These are phyloP conservation scores for Colletotrichum higginsianum DNA, from an alignment of 2,329 filamentous ascomycete species.

Conservation along the genomic window DNA sequence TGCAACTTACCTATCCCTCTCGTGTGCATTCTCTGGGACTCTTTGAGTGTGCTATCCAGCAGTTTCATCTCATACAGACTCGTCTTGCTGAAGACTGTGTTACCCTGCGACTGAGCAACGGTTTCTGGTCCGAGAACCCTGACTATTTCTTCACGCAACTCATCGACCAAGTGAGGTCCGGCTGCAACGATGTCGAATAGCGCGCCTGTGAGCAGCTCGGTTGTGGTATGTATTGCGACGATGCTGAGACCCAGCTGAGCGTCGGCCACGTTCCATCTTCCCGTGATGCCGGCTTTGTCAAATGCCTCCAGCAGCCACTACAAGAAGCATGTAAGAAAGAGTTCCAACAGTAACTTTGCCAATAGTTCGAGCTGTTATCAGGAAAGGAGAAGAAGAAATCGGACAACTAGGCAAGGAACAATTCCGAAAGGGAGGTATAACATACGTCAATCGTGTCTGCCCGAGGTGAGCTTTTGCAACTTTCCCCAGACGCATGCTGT, in stretches of 20 bases:
- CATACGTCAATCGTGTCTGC: conserved; percentile 55
- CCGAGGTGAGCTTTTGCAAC: conserved; percentile 24
- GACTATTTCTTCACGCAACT: conserved; percentile 59
- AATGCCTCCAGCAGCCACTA: conserved; percentile 55
- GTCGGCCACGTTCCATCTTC: conserved; percentile 74
- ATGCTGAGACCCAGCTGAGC: conserved; percentile 87
- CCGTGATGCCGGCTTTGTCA: conserved; percentile 47
- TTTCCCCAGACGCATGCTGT: conserved; percentile 29
- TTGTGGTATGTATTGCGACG: conserved; percentile 60
- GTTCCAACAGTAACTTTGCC: neutral
- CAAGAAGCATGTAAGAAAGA: neutral
- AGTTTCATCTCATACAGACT: conserved; percentile 55
- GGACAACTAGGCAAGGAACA: neutral
- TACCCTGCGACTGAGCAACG: neutral
- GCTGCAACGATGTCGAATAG: conserved; percentile 55
- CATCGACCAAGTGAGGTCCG: conserved; percentile 56
- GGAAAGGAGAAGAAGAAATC: neutral
- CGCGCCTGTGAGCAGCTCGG: conserved; percentile 52
- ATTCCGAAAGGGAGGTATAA: neutral
- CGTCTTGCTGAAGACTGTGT: conserved; percentile 49
- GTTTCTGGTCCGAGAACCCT: conserved; percentile 52
- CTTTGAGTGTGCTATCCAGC: conserved; percentile 59
- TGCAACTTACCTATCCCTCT: neutral
- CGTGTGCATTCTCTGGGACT: conserved; percentile 49
- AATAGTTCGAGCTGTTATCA: too few relatives aligned